These are phyloP conservation scores for Quercus phellos DNA, from an alignment of 331 rosid genomes.

Conservation along the genomic window DNA sequence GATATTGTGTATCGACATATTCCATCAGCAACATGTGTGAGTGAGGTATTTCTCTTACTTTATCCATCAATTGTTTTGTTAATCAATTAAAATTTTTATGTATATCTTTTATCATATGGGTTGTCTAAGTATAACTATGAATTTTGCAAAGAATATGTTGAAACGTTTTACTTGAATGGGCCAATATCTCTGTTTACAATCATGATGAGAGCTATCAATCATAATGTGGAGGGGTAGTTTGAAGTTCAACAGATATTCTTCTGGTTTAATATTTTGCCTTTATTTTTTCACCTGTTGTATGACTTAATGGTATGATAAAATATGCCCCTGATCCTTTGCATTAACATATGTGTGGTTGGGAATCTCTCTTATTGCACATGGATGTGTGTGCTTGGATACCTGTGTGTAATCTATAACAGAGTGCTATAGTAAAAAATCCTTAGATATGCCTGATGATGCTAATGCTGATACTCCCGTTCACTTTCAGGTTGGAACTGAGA, in stretches of 20 bases:
- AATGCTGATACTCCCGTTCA: conserved; percentile 19
- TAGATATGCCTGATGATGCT: not conserved
- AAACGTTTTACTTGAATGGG: not conserved
- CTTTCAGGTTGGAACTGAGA: conserved; percentile 95
- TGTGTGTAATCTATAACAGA: not conserved
- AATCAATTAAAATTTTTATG: not conserved
- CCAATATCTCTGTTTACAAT: not conserved
- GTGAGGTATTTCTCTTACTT: conserved; percentile 64
- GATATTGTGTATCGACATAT: conserved; percentile 81
- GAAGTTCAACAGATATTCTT: not conserved
- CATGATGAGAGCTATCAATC: no score
- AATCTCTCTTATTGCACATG: not conserved
- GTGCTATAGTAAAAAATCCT: not conserved
- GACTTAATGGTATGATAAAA: not conserved
- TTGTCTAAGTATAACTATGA: not conserved
- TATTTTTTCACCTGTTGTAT: not conserved
- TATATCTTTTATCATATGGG: not conserved
- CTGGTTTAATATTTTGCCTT: not conserved
- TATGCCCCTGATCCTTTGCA: not conserved
- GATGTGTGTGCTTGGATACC: not conserved
- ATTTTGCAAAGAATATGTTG: not conserved
- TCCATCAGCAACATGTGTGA: conserved; percentile 84
- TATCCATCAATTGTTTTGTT: not conserved
- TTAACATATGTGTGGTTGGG: not conserved
- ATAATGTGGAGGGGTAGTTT: not conserved